These are phyloP conservation scores for Salix exigua DNA, from an alignment of 345 rosid genomes.

Conservation along the genomic window DNA sequence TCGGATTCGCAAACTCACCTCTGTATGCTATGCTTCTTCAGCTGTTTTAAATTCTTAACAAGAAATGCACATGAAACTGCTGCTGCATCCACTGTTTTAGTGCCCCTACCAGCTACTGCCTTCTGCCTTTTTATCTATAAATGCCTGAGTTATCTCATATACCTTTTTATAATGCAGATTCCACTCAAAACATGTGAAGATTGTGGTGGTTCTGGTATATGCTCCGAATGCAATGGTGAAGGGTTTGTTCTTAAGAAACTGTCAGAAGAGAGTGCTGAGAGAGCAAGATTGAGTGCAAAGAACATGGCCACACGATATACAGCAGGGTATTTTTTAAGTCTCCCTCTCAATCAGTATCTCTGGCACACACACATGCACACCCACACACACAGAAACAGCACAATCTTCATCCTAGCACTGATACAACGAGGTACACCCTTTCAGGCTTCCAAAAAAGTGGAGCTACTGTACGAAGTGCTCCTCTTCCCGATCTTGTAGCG, in stretches of 20 bases:
- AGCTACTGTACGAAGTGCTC: constrained; percentile 94
- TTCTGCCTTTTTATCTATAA: neutral
- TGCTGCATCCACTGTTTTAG: neutral
- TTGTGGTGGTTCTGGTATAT: constrained; percentile 81
- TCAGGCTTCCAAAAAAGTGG: constrained; percentile 98
- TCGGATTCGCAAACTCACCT: no score
- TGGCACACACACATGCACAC: no score
- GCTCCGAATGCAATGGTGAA: constrained; percentile 88
- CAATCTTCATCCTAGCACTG: neutral
- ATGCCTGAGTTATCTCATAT: neutral
- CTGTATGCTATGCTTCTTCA: neutral
- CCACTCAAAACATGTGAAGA: constrained; percentile 59
- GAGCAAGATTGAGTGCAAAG: constrained; percentile 67
- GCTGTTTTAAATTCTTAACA: neutral
- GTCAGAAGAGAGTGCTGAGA: constrained; percentile 67
- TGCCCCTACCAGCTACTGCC: neutral
- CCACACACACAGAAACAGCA: neutral
- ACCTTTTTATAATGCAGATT: constrained; percentile 36
- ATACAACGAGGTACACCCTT: constrained; percentile 2
- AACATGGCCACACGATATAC: constrained; percentile 92
- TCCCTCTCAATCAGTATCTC: neutral
- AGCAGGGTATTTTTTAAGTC: constrained; percentile 61
- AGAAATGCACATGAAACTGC: neutral
- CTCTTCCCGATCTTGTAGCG: constrained; percentile 60
- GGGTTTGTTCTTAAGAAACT: constrained; percentile 77